Percentiles rank a stretch among this genome's conserved stretches.
Evolutionary conservation across 1,284 basidiomycete species (phyloP).

Genomic region (Pterulicium gracile): DNA sequence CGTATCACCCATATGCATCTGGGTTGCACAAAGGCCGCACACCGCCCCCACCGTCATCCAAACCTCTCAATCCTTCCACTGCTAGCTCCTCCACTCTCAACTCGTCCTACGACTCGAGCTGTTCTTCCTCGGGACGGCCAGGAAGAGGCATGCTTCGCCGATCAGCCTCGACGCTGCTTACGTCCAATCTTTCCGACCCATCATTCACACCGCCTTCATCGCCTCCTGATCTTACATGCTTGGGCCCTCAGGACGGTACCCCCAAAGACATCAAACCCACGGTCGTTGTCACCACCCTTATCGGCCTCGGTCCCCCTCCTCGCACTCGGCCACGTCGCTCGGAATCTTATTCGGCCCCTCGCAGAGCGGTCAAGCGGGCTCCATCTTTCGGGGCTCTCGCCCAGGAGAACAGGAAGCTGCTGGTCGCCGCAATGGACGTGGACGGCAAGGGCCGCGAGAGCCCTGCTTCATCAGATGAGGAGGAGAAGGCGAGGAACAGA

Average conservation of each 20-base stretch:
- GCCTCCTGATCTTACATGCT: too few species aligned
- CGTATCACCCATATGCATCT: not conserved
- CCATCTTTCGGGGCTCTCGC: conserved; percentile 37
- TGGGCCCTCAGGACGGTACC: too few species aligned
- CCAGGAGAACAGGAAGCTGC: conserved; percentile 22
- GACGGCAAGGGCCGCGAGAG: conserved; percentile 9
- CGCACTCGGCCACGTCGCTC: conserved; percentile 27
- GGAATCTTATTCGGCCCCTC: conserved; percentile 28
- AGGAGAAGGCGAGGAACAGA: conserved; percentile 10
- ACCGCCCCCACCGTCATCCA: conserved; percentile 24
- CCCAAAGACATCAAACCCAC: too few species aligned
- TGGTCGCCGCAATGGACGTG: conserved; percentile 12
- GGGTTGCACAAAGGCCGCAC: conserved; percentile 26
- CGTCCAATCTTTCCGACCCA: conserved; percentile 12
- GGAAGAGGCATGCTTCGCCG: conserved; percentile 22
- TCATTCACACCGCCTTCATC: conserved; percentile 21
- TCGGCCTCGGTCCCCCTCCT: conserved; percentile 23
- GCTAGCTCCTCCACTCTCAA: conserved; percentile 59
- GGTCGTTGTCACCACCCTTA: too few species aligned
- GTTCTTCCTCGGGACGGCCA: conserved; percentile 16
- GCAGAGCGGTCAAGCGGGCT: conserved; percentile 29
- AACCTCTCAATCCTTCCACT: conserved; percentile 44
- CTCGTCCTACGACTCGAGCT: conserved; percentile 23
- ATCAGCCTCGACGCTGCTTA: conserved; percentile 26
- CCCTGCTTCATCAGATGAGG: conserved; percentile 11